Evolutionary conservation across 225 moss, liverwort and hornwort species (phyloP).

Genomic region (Marchantia paleacea): DNA sequence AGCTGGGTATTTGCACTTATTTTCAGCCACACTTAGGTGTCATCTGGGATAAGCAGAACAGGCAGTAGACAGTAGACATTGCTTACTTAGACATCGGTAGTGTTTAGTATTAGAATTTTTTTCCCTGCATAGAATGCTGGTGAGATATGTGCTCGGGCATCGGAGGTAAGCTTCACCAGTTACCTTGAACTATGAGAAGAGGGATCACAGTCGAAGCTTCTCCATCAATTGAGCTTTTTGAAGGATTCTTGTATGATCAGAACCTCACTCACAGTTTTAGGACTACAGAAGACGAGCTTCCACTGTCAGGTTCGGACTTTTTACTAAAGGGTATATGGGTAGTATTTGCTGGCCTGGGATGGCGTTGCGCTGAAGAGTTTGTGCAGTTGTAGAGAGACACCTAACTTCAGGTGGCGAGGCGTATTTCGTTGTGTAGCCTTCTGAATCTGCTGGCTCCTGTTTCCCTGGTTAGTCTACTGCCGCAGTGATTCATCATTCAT

Average conservation of each 20-base stretch:
- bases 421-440: slow-evolving; percentile 3
- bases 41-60: slow-evolving; percentile 19
- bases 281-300: not conserved
- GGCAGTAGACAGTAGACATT: slow-evolving; percentile 31
- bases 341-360: not conserved
- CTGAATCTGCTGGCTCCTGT: not conserved
- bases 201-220: slow-evolving; percentile 7
- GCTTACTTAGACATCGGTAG: slow-evolving; percentile 22
- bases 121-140: slow-evolving; percentile 39
- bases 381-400: slow-evolving; percentile 14
- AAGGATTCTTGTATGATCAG: not conserved
- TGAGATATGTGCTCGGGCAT: slow-evolving; percentile 32
- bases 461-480: not conserved
- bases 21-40: slow-evolving; percentile 15
- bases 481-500: slow-evolving; percentile 15
- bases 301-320: not conserved
- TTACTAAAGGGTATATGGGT: not conserved
- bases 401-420: slow-evolving; percentile 8
- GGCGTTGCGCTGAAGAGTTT: not conserved
- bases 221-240: slow-evolving; percentile 3
- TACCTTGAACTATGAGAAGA: not conserved
- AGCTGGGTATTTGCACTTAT: slow-evolving; percentile 22
- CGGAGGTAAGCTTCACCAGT: slow-evolving; percentile 20
- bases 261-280: not conserved
- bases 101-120: slow-evolving; percentile 36